Base-by-base conservation (phyloP, 805 yeast species). In the Monosporozyma aerobia region DNA sequence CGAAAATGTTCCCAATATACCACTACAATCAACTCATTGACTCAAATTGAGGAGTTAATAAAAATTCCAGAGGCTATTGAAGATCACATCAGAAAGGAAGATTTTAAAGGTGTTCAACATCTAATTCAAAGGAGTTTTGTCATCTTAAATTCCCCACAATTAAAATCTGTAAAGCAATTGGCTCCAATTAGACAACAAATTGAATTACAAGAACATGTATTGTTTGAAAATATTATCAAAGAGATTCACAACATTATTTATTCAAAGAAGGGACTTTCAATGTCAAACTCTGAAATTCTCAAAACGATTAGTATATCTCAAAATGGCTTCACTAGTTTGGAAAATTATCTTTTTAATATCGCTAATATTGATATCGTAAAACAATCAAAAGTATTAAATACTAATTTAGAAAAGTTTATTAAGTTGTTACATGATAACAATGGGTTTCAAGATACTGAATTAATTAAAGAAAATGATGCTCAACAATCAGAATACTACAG, bases 201-300 rank as follows among this genome's bases (percentile, higher is more conserved):
- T 16, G 78, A 79, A 49, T 62, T 71, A 2, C 90, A 83, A 56
- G 75, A 78, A 14, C 80, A 79, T 53, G 76, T 77, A 44, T 70
- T 90, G 30, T 83, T 85, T 60, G 89, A 83, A 47, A 79, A 80
- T 56, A 72, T 90, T 19, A 72, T 87, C n/a, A 95, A 87, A 56
- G 96, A 90, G 61, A 69, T 89, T 44, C 82, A 80, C 54, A 77
- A 75, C 47, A 83, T 87, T 52, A 71, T 87, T n/a, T 87, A 83
- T 60, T 71, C 85, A 44, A 81, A 80, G 58, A 70, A 65, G 16
- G 55, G 54, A 10, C 13, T 30, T 39, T 22, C 54, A 14, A 39
- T 8, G 43, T 16, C 25, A 22, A 61, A 64, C 40, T 57, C 59
- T 13, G 57, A 62, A 46, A 64, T 67, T 3, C 49, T 61, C n/a